phyloP scores from a whole-genome alignment of 2,329 filamentous ascomycete genomes.

The Didymellaceae sp. region DNA sequence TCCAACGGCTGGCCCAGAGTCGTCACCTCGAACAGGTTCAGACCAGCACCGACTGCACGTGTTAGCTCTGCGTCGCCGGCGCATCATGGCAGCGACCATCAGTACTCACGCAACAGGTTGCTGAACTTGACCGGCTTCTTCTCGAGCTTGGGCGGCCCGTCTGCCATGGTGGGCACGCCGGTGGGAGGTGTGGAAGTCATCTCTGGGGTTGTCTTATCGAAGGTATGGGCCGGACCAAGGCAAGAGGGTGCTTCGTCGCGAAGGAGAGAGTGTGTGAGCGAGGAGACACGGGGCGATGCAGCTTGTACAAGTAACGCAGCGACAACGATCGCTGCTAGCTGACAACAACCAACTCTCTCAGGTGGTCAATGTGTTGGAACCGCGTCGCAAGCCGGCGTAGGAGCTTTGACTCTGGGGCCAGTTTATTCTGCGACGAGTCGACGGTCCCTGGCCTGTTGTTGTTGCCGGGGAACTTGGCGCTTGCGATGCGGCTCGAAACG shows the following conservation, averaged over 20 bases:
- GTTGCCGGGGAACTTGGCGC: conserved; percentile 16
- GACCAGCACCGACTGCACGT: conserved; percentile 76
- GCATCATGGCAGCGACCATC: neutral
- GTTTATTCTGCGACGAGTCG: conserved; percentile 17
- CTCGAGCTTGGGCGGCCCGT: conserved; percentile 69
- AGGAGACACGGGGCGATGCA: conserved; percentile 20
- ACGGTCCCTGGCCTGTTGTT: neutral
- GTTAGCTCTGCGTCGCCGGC: neutral
- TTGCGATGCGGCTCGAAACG: conserved; percentile 15
- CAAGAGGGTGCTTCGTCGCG: conserved; percentile 87
- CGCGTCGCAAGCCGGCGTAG: conserved; percentile 15
- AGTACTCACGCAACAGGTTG: conserved; percentile 78
- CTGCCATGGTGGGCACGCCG: conserved; percentile 53
- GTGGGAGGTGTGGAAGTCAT: conserved; percentile 58
- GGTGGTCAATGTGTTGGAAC: conserved; percentile 29
- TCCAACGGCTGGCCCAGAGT: conserved; percentile 86
- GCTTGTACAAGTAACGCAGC: conserved; percentile 2
- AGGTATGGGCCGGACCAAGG: conserved; percentile 94
- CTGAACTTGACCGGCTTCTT: conserved; percentile 99
- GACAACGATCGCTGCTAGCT: conserved; percentile 17
- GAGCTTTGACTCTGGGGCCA: conserved; percentile 16
- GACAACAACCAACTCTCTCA: too few species aligned
- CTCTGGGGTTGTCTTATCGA: conserved; percentile 56
- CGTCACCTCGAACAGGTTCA: conserved; percentile 93
- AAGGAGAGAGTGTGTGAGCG: conserved; percentile 22